Percentiles rank a stretch among this genome's conserved stretches.
These are phyloP conservation scores for Flaveria trinervia DNA, from an alignment of 129 eudicot genomes.

Conservation along the genomic window DNA sequence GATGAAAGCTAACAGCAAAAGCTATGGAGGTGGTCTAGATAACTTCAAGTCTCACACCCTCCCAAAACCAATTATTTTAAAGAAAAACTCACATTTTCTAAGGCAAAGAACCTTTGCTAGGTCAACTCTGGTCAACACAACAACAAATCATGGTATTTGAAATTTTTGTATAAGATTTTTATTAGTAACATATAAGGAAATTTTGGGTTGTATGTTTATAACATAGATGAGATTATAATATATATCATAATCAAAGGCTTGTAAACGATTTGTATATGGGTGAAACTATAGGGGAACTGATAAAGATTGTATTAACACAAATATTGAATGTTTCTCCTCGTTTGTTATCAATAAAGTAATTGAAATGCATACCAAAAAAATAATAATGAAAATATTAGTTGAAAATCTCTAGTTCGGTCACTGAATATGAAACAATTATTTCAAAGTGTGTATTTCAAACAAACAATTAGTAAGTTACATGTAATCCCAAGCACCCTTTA, in stretches of 20 bases:
- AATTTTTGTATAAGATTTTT: constrained; percentile 2
- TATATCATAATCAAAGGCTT: constrained; percentile 14
- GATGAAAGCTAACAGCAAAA: constrained; percentile 47
- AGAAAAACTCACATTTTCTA: constrained; percentile 41
- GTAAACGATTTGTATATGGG: not conserved
- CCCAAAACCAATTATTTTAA: constrained; percentile 54
- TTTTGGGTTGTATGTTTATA: constrained; percentile 20
- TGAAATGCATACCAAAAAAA: not conserved
- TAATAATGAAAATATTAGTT: not conserved
- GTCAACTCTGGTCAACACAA: constrained; percentile 27
- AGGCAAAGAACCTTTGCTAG: constrained; percentile 37
- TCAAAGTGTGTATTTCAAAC: not conserved
- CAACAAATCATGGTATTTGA: constrained; percentile 26
- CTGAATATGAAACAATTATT: no score
- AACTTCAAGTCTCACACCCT: constrained; percentile 48
- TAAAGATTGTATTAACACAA: not conserved
- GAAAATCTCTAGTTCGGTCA: no score
- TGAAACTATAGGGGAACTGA: not conserved
- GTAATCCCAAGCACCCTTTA: not conserved
- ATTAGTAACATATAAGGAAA: constrained; percentile 10
- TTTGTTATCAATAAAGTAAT: not conserved
- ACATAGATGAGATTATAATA: constrained; percentile 17
- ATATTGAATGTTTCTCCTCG: not conserved
- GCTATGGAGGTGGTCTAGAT: constrained; percentile 59
- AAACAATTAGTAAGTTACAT: no score